A percentile compares a stretch with the other conserved stretches of the same genome.
Conservation (phyloP, 805 yeast genomes). For the Teunomyces kruisii region DNA sequence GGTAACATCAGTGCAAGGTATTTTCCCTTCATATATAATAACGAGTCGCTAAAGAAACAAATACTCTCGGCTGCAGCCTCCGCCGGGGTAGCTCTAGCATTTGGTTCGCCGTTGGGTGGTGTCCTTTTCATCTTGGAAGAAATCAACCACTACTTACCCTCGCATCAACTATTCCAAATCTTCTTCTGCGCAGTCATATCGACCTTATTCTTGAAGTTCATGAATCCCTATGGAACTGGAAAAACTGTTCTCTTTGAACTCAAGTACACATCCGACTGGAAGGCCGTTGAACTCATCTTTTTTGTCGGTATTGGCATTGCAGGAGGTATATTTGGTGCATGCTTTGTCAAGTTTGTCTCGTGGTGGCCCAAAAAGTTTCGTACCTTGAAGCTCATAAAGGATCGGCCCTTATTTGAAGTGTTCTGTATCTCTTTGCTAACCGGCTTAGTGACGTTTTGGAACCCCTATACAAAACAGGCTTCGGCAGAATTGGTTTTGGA, state of each 20-base stretch:
- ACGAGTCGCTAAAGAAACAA: slow-evolving; percentile 52
- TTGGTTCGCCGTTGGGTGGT: slow-evolving; percentile 62
- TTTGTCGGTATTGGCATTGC: slow-evolving; percentile 49
- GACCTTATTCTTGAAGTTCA: slow-evolving; percentile 49
- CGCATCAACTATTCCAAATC: slow-evolving; percentile 52
- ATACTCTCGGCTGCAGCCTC: slow-evolving; percentile 56
- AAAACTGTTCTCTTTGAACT: slow-evolving; percentile 57
- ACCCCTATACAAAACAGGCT: slow-evolving; percentile 49
- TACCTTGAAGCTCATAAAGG: slow-evolving; percentile 26
- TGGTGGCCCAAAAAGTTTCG: slow-evolving; percentile 49
- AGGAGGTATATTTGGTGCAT: slow-evolving; percentile 57
- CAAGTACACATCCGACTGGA: slow-evolving; percentile 52
- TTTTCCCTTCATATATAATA: slow-evolving; percentile 44
- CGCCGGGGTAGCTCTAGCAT: slow-evolving; percentile 61
- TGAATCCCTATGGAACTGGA: slow-evolving; percentile 61
- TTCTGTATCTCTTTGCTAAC: slow-evolving; percentile 44
- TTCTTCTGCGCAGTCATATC: slow-evolving; percentile 58
- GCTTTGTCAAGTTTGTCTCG: slow-evolving; percentile 44
- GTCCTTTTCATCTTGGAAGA: slow-evolving; percentile 58
- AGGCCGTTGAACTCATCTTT: slow-evolving; percentile 44
- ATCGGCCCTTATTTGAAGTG: slow-evolving; percentile 46
- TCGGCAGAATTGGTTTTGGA: slow-evolving; percentile 49
- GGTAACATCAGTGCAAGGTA: slow-evolving; percentile 53
- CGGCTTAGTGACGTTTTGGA: slow-evolving; percentile 47
- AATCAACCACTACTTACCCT: slow-evolving; percentile 54